Conservation (phyloP, 169 alveolate species). For the Cryptosporidium ryanae region DNA sequence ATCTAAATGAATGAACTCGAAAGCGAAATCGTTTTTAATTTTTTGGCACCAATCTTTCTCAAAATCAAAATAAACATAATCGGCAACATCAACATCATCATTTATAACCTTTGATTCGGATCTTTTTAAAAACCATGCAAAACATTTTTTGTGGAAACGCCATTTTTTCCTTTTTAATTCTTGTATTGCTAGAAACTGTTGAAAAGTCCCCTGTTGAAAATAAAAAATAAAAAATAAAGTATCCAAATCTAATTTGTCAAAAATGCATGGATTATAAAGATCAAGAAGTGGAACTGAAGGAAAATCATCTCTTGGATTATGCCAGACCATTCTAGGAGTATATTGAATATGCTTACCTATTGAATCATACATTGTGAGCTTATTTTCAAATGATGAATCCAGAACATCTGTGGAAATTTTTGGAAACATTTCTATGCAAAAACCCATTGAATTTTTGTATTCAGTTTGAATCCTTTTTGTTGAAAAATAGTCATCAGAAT, state of each 20-base stretch:
- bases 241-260: slow-evolving; percentile 76
- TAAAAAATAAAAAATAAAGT: slow-evolving; percentile 82
- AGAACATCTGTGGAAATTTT: slow-evolving; percentile 22
- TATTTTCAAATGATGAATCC: slow-evolving; percentile 39
- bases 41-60: slow-evolving; percentile 80
- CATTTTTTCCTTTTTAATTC: slow-evolving; percentile 80
- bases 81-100: slow-evolving; percentile 75
- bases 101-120: slow-evolving; percentile 72
- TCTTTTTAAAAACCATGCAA: slow-evolving; percentile 80
- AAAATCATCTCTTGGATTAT: slow-evolving; percentile 54
- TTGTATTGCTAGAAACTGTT: slow-evolving; percentile 78
- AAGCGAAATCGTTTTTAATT: slow-evolving; percentile 75
- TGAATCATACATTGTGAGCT: slow-evolving; percentile 34
- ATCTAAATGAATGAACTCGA: slow-evolving; percentile 77
- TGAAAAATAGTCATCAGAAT: neutral
- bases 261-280: slow-evolving; percentile 33
- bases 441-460: slow-evolving; percentile 13
- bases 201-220: slow-evolving; percentile 80
- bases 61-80: slow-evolving; percentile 78
- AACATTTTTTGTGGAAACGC: slow-evolving; percentile 79
- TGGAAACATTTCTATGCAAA: slow-evolving; percentile 29
- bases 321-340: slow-evolving; percentile 75
- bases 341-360: slow-evolving; percentile 60
- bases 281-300: slow-evolving; percentile 55
- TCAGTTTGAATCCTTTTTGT: neutral